Conservation (phyloP, 345 rosid genomes). For the Aquilaria yunnanensis region DNA sequence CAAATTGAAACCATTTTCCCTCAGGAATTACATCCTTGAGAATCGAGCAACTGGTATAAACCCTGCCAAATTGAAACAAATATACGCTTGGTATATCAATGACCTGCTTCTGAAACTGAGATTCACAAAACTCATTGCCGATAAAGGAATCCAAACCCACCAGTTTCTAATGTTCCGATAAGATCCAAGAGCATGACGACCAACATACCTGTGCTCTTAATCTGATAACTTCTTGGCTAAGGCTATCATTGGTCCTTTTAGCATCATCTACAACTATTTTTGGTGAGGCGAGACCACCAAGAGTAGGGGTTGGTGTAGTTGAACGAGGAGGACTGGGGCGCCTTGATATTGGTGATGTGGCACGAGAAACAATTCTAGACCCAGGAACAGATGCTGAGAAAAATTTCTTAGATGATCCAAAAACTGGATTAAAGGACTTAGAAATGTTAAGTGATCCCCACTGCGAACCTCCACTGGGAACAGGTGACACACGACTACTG, state of each 20-base stretch:
- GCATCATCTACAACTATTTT: slow-evolving; percentile 69
- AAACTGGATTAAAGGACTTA: slow-evolving; percentile 78
- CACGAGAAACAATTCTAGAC: slow-evolving; percentile 95
- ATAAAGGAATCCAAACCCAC: too few species aligned
- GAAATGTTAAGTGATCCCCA: slow-evolving; percentile 74
- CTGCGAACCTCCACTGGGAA: slow-evolving; percentile 84
- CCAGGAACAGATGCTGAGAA: slow-evolving; percentile 99
- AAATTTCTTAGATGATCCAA: slow-evolving; percentile 91
- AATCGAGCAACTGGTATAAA: too few species aligned
- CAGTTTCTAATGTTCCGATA: too few species aligned
- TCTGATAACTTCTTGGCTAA: slow-evolving; percentile 81
- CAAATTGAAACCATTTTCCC: too few species aligned
- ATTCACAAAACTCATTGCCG: too few species aligned
- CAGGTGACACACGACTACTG: slow-evolving; percentile 96
- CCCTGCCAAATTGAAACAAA: too few species aligned
- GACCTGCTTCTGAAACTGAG: too few species aligned
- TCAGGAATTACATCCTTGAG: too few species aligned
- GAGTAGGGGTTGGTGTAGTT: slow-evolving; percentile 95
- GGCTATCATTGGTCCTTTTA: slow-evolving; percentile 66
- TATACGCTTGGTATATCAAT: too few species aligned
- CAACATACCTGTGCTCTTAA: slow-evolving; percentile 75
- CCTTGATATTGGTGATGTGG: slow-evolving; percentile 97
- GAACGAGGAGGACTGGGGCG: slow-evolving; percentile 96
- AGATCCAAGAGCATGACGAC: neutral
- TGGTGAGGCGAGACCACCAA: slow-evolving; percentile 84